These are phyloP conservation scores for Pythium sukuiense DNA, from an alignment of 352 stramenopile species.

Conservation along the genomic window DNA sequence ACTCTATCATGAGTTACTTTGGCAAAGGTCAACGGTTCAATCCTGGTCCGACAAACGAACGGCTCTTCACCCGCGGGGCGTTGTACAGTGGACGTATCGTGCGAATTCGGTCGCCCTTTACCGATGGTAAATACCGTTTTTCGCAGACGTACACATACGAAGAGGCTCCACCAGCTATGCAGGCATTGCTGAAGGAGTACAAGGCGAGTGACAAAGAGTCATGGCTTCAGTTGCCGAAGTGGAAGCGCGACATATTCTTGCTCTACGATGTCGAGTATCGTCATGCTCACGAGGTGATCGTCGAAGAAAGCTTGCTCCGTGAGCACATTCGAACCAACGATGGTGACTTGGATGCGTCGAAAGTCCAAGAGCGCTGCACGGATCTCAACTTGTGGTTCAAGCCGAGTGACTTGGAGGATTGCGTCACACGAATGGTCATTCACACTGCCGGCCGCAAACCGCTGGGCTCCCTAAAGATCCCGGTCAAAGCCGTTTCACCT, in stretches of 20 bases:
- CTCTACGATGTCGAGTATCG: conserved; percentile 73
- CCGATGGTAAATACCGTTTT: conserved; percentile 45
- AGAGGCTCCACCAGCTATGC: conserved; percentile 35
- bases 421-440: conserved; percentile 55
- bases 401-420: conserved; percentile 62
- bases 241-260: conserved; percentile 60
- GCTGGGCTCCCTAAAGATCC: conserved; percentile 64
- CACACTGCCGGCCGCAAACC: conserved; percentile 44
- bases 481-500: conserved; percentile 57
- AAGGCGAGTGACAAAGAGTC: conserved; percentile 50
- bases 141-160: conserved; percentile 42
- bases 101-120: conserved; percentile 57
- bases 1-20: conserved; percentile 67
- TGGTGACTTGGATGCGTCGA: conserved; percentile 55
- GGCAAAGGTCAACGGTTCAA: conserved; percentile 48
- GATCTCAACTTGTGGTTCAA: conserved; percentile 72
- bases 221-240: conserved; percentile 48
- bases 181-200: conserved; percentile 44
- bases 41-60: conserved; percentile 40
- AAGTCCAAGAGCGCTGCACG: conserved; percentile 56
- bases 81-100: conserved; percentile 56
- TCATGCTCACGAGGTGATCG: conserved; percentile 55
- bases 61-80: conserved; percentile 44
- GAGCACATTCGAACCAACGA: conserved; percentile 55
- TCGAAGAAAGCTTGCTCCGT: conserved; percentile 59